Evolutionary conservation across 164 flowering plant species (phyloP), one percentile per base, ranked within the genome.

Genomic region (Nymphaea colorata): DNA sequence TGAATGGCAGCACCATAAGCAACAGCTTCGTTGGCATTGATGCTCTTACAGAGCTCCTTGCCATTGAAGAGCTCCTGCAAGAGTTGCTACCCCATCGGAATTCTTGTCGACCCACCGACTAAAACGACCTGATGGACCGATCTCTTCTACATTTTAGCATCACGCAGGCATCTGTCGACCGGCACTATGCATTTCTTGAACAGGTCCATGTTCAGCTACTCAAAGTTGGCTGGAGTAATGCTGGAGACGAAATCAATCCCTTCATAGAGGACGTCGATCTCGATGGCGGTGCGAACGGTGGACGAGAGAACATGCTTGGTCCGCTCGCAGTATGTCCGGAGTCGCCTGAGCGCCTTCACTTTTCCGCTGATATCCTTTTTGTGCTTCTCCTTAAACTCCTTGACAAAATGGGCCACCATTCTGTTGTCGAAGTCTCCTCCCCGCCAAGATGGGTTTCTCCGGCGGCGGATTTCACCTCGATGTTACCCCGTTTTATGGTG

Each of bases 1-100:
- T 86, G 93, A 5, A 88, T 90, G 16, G 93, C 90, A 66, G 93
- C 93, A 70, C 93, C 93, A 78, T 83, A 87, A 43, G 88, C 90
- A 44, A 87, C 87, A 36, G 90, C 90, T 78, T 87, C 93, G 64
- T 88, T 90, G 7, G 92, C 89, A 76, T 87, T 87, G 74, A 86
- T 85, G 75, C 82, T 81, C 72, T 85, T 85, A 79, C 88, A 86
- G 18, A 86, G 84, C 73, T 86, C 91, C 76, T 86, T 86, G 12
- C 88, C 91, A 66, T 86, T 83, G 72, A 86, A 86, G 79, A 86
- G 84, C 66, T 86, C 91, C 66, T 83, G 91, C 72, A 86, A 62
- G 14, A 86, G 72, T 67, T 83, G 87, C 78, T 87, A 87, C 5
- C 85, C 91, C 77, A 83, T 87, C 43, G 91, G 91, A 72, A 87